Conservation (phyloP, 176 grass and related monocot species). For the Pontederia paniculata region DNA sequence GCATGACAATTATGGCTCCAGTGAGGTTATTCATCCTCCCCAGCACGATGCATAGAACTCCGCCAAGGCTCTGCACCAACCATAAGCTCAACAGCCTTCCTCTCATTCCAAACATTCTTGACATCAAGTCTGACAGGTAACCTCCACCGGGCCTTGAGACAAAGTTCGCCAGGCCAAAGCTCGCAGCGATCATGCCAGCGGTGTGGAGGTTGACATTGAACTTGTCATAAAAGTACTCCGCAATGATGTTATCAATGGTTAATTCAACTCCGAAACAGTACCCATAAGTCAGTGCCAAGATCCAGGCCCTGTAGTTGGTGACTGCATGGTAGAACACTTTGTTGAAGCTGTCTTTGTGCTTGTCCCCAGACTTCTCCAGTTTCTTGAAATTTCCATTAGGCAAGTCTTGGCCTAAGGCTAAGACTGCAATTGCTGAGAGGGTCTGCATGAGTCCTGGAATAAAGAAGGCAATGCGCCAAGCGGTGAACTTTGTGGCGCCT, state of each 20-base stretch:
- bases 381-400: slow-evolving; percentile 67
- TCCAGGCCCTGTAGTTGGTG: slow-evolving; percentile 70
- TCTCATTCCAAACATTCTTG: slow-evolving; percentile 50
- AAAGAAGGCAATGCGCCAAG: slow-evolving; percentile 85
- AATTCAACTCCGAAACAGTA: slow-evolving; percentile 92
- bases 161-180: slow-evolving; percentile 81
- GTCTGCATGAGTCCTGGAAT: slow-evolving; percentile 83
- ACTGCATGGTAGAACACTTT: slow-evolving; percentile 58
- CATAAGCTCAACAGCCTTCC: slow-evolving; percentile 90
- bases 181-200: slow-evolving; percentile 70
- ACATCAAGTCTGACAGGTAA: slow-evolving; percentile 62
- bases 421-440: slow-evolving; percentile 43
- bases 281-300: slow-evolving; percentile 72
- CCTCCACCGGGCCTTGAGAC: slow-evolving; percentile 64
- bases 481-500: slow-evolving; percentile 61
- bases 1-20: slow-evolving; percentile 52
- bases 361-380: slow-evolving; percentile 55
- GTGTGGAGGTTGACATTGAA: slow-evolving; percentile 56
- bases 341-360: slow-evolving; percentile 75
- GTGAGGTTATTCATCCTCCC: slow-evolving; percentile 38
- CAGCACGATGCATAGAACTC: slow-evolving; percentile 47
- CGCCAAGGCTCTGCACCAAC: slow-evolving; percentile 54
- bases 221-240: slow-evolving; percentile 88
- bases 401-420: slow-evolving; percentile 78
- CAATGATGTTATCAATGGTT: slow-evolving; percentile 83